Evolutionary conservation across 2,329 filamentous ascomycete species (phyloP), one percentile per base, ranked within the genome.

Genomic region (Diaporthe sp.): DNA sequence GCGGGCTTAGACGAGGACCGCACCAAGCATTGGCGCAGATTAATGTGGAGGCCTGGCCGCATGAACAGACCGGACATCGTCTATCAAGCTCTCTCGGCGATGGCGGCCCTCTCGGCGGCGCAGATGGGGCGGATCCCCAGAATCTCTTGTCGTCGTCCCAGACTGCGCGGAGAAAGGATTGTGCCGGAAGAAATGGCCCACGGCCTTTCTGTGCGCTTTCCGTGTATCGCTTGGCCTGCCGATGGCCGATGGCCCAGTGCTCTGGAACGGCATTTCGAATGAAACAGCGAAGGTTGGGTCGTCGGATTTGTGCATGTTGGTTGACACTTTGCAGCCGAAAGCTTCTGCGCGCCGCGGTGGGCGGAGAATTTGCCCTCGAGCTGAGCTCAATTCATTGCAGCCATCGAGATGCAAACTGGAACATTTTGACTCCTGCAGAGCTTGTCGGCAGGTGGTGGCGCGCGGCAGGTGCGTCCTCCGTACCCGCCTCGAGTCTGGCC

Each of bases 21-120:
- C 33, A 10, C 64, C 64, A 68, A 68, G 64, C 64, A 68, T 68
- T 68, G 64, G 64, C 64, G 64, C 64, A 68, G 64, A 30, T 54
- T 68, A 40, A 25, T 38, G 64, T 68, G 64, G 64, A 52, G 64
- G 45, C 30, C 45, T 35, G 45, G 61, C 61, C 61, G 22, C 61
- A 38, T 52, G 61, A 13, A 52, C 61, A 52, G 61, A 67, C 61
- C 61, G 30, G 22, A 38, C 28, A 67, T 67, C 22, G 28, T 45
- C 7, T 54, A 54, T 28, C 64, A 68, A 68, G 64, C 64, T 68
- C 64, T 68, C 64, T 68, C 45, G 64, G 64, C 64, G 64, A 52
- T 40, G 47, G 47, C 4, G 45, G 22, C 33, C 45, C 8, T 25
- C 61, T 52, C 45, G 45, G 61, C 60, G 60, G 38, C 13, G 35